phyloP scores from a whole-genome alignment of 1,284 basidiomycete species.

The Athelia psychrophila region DNA sequence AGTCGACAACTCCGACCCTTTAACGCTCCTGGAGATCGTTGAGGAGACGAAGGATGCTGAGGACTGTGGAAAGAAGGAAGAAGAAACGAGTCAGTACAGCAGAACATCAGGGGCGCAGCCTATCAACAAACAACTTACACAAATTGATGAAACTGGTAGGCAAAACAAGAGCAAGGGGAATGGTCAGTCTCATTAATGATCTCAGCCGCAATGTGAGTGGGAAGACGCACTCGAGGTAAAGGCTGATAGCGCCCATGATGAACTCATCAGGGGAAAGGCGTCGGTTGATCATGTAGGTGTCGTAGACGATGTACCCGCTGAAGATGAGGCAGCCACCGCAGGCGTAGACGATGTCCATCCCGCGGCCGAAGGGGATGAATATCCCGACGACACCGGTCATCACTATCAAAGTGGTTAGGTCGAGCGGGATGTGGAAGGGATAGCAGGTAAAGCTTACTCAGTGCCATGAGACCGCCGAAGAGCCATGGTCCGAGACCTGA shows the following conservation, averaged over 20 bases:
- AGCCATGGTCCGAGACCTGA: constrained; percentile 82
- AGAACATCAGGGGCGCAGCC: constrained; percentile 1
- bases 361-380: constrained; percentile 77
- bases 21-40: constrained; percentile 49
- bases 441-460: constrained; percentile 43
- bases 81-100: constrained; percentile 6
- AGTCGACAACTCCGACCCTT: constrained; percentile 4
- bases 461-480: constrained; percentile 71
- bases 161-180: constrained; percentile 5
- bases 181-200: constrained; percentile 8
- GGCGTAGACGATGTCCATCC: constrained; percentile 78
- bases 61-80: constrained; percentile 41
- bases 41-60: constrained; percentile 74
- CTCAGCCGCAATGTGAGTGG: neutral
- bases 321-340: constrained; percentile 79
- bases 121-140: constrained; percentile 62
- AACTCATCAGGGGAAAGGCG: constrained; percentile 84
- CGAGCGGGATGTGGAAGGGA: constrained; percentile 5
- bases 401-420: constrained; percentile 33
- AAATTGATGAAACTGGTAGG: constrained; percentile 67
- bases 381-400: constrained; percentile 77
- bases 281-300: constrained; percentile 83
- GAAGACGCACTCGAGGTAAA: constrained; percentile 79
- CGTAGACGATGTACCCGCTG: constrained; percentile 82
- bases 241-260: constrained; percentile 81